Conservation (phyloP, 768 basidiomycete species). For the Leccinum ochraceum region DNA sequence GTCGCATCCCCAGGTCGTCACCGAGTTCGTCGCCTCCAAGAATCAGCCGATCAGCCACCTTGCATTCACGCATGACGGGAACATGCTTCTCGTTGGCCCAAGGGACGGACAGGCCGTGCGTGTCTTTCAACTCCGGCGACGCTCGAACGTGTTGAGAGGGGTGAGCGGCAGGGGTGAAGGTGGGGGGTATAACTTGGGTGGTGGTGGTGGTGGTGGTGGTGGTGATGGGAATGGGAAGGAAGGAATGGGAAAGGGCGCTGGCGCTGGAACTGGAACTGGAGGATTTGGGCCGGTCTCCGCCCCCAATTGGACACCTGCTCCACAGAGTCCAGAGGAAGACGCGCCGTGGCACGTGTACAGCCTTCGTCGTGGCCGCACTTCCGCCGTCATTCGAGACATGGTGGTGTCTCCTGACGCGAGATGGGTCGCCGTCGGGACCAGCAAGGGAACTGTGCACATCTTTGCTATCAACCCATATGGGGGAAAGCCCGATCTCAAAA, state of each 20-base stretch:
- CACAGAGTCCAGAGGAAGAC: slow-evolving; percentile 14
- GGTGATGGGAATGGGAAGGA: slow-evolving; percentile 1
- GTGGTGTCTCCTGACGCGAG: slow-evolving; percentile 49
- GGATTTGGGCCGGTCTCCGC: slow-evolving; percentile 1
- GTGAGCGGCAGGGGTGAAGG: neutral
- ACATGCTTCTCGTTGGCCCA: slow-evolving; percentile 47
- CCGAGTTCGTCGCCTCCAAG: slow-evolving; percentile 50
- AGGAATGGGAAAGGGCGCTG: neutral
- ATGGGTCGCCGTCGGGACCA: slow-evolving; percentile 70
- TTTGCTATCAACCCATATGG: slow-evolving; percentile 80
- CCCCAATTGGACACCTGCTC: slow-evolving; percentile 2
- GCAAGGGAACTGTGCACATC: slow-evolving; percentile 65
- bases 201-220: neutral
- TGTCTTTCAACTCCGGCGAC: slow-evolving; percentile 46
- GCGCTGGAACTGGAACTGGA: neutral
- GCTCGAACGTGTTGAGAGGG: slow-evolving; percentile 22
- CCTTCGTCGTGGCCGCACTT: slow-evolving; percentile 70
- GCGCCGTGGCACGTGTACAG: slow-evolving; percentile 63
- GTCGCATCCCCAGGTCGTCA: slow-evolving; percentile 35
- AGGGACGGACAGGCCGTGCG: slow-evolving; percentile 56
- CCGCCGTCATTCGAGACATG: slow-evolving; percentile 58
- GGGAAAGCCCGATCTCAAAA: slow-evolving; percentile 59
- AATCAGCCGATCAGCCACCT: slow-evolving; percentile 50
- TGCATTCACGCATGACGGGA: slow-evolving; percentile 55
- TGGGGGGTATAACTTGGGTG: neutral